Evolutionary conservation across 352 stramenopile species (phyloP), one percentile per base, ranked within the genome.

Genomic region (Pythium diclinum): DNA sequence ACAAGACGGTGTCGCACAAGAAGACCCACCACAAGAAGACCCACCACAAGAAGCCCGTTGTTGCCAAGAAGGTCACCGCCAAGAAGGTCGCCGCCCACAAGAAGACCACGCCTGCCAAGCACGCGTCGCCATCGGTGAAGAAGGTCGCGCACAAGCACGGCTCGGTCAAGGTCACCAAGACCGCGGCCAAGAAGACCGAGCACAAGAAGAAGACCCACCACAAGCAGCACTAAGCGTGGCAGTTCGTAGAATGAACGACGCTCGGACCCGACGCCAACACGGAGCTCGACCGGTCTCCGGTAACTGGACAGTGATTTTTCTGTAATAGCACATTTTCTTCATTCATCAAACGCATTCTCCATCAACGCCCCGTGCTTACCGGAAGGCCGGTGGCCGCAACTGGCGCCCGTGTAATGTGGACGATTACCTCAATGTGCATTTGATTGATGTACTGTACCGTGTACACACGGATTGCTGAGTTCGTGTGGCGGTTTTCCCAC

Each of bases 111-210:
- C n/a, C 52, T 13, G 52, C 36, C 30, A 46, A 19, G 17, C 52
- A 61, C 52, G 51, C 48, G 34, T 59, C 53, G 59, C 61, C 60
- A 33, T 25, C 17, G 52, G 21, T n/a, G 16, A 38, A 42, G 25
- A 9, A 17, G 40, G 56, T 13, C 56, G 44, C 19, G 33, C 40
- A 16, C 34, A n/a, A 36, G 23, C 8, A 42, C 28, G 38, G n/a
- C 56, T 17, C 10, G 28, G 46, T 19, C 19, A 30, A 55, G 25
- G 44, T 51, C n/a, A 51, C 21, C 44, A 28, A 51, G n/a, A 51
- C 5, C 5, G 44, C 17, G 8, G 21, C 21, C 44, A 51, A 30
- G n/a, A 51, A 40, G 34, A 40, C 34, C 6, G 34, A 40, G 34
- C 34, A 40, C 34, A 40, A 40, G 34, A 40, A 40, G 34, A 40